Evolutionary conservation across 768 basidiomycete species (phyloP).

Genomic region (Sistotremastrum suecicum): DNA sequence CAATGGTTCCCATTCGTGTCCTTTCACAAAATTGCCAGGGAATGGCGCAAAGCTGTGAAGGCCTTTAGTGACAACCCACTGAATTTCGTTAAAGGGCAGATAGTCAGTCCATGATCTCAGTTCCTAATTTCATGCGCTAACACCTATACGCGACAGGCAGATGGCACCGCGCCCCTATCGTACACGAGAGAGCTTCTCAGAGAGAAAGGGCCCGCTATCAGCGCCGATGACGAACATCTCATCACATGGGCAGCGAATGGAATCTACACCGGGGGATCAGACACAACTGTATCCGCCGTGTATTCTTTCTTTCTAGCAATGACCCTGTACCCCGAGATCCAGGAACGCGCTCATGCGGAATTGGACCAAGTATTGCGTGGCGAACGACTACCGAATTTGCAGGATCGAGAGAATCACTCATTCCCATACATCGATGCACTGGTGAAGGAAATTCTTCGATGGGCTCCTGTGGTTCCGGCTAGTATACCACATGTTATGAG

Average conservation of each 20-base stretch:
- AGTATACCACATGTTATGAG: slow-evolving; percentile 1
- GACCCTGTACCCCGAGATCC: slow-evolving; percentile 1
- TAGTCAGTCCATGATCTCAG: slow-evolving; percentile 14
- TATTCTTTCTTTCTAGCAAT: slow-evolving; percentile 1
- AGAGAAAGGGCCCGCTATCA: neutral
- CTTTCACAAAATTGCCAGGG: slow-evolving; percentile 12
- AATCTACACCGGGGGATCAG: too few species aligned
- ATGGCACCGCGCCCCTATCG: neutral
- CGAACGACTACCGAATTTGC: neutral
- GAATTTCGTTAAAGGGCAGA: slow-evolving; percentile 13
- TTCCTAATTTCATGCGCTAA: neutral
- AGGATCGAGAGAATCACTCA: neutral
- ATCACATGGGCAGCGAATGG: too few species aligned
- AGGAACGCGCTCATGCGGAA: slow-evolving; percentile 1
- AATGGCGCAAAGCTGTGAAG: slow-evolving; percentile 6
- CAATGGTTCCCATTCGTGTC: slow-evolving; percentile 25
- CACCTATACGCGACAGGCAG: neutral
- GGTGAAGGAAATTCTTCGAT: slow-evolving; percentile 4
- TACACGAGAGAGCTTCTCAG: too few species aligned
- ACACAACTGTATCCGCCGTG: neutral
- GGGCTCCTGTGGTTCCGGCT: slow-evolving; percentile 3
- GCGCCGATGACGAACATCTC: slow-evolving; percentile 18
- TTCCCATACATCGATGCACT: slow-evolving; percentile 4
- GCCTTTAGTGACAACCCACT: slow-evolving; percentile 1
- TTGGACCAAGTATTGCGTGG: neutral